Conservation (phyloP, 257 asterid genomes). For the Solanum habrochaites region DNA sequence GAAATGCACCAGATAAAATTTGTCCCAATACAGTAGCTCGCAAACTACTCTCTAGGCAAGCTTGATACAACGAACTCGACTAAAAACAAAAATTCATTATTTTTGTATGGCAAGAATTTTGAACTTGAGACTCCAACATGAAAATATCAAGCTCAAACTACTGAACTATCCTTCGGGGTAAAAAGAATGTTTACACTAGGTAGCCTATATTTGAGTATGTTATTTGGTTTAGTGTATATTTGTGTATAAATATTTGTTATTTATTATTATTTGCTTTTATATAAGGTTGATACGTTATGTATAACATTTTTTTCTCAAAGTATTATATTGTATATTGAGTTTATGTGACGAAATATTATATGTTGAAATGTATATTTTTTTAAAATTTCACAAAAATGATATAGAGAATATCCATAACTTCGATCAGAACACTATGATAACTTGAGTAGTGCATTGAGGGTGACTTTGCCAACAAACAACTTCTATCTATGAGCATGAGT, state of each 20-base stretch:
- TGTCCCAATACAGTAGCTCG: rapidly evolving
- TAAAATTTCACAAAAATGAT: rapidly evolving
- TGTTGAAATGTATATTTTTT: no score
- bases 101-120: no score
- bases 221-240: not conserved
- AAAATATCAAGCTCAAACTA: rapidly evolving
- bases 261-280: no score
- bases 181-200: not conserved
- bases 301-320: not conserved
- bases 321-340: no score
- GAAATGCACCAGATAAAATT: no score
- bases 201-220: not conserved
- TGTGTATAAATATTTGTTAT: not conserved
- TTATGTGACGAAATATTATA: not conserved
- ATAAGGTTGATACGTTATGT: not conserved
- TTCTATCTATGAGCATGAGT: not conserved
- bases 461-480: not conserved
- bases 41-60: no score
- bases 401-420: not conserved
- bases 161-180: no score
- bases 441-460: not conserved
- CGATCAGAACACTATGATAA: not conserved
- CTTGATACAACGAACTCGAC: rapidly evolving
- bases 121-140: no score
- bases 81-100: rapidly evolving